Conservation (phyloP, 75 land plant genomes). For the Gnetum montanum region DNA sequence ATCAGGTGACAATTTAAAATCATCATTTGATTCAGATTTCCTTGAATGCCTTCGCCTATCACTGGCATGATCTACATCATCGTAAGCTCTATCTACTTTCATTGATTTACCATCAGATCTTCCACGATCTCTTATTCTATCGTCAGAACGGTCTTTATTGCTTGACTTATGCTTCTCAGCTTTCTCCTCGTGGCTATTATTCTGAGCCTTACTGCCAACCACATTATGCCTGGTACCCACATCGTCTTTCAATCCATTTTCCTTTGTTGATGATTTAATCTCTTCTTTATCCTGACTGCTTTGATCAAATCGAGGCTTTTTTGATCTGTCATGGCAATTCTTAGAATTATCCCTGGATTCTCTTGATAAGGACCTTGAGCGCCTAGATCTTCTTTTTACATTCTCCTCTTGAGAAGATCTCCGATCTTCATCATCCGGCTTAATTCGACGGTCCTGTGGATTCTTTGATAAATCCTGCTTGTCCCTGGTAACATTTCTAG, state of each 20-base stretch:
- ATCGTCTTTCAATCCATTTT: background rate
- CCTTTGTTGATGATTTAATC: background rate
- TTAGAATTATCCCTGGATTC: constrained; percentile 1
- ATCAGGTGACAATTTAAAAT: background rate
- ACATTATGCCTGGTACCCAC: background rate
- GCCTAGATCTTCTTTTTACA: too few species aligned
- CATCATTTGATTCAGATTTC: background rate
- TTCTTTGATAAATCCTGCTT: constrained; percentile 9
- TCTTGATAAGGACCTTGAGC: too few species aligned
- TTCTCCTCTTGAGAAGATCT: too few species aligned
- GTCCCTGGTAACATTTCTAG: constrained; percentile 13
- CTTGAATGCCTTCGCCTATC: constrained; percentile 3
- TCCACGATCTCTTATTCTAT: background rate
- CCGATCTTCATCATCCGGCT: too few species aligned
- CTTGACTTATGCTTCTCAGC: background rate
- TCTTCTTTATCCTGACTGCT: constrained; percentile 4
- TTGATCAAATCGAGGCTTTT: background rate
- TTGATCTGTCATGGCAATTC: background rate
- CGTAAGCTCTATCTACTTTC: background rate
- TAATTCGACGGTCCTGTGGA: too few species aligned
- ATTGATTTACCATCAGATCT: background rate
- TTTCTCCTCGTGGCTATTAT: constrained; percentile 1
- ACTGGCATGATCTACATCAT: constrained; percentile 4
- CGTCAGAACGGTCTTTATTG: constrained; percentile 1
- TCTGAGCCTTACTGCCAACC: background rate